These are phyloP conservation scores for Lolium rigidum DNA, from an alignment of 176 grass and related monocot genomes.

Conservation along the genomic window DNA sequence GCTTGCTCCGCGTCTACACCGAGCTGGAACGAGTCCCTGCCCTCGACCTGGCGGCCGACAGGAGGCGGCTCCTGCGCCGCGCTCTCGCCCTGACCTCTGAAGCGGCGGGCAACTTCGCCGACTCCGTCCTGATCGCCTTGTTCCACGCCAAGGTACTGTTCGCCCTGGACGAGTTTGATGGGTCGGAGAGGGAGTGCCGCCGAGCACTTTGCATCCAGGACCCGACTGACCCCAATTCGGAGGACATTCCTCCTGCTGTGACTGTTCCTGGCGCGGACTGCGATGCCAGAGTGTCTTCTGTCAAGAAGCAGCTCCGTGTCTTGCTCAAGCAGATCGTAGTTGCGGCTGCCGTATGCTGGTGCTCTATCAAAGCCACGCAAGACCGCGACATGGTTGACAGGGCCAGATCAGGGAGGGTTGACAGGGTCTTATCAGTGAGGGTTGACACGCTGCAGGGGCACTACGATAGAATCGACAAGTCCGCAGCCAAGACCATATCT, in stretches of 20 bases:
- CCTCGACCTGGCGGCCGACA: neutral
- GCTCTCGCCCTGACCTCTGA: neutral
- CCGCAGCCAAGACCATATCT: slow-evolving; percentile 18
- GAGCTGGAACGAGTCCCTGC: neutral
- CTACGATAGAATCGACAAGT: neutral
- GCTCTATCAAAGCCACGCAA: neutral
- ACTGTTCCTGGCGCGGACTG: neutral
- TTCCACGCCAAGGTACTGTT: slow-evolving; percentile 24
- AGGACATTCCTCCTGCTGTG: slow-evolving; percentile 19
- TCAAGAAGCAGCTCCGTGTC: neutral
- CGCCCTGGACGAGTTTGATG: neutral
- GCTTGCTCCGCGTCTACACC: neutral
- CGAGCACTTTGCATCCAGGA: neutral
- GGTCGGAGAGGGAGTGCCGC: neutral
- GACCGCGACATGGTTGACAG: no score
- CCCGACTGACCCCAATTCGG: neutral
- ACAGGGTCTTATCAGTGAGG: slow-evolving; percentile 1
- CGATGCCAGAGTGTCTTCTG: neutral
- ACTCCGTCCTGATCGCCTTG: neutral
- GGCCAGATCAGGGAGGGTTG: neutral
- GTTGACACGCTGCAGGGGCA: slow-evolving; percentile 15
- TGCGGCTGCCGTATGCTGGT: neutral
- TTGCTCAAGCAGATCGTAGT: slow-evolving; percentile 5
- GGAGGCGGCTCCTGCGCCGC: neutral
- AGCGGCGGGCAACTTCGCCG: neutral